Conservation (phyloP, 2,329 filamentous ascomycete genomes). For the Alternaria sp. region DNA sequence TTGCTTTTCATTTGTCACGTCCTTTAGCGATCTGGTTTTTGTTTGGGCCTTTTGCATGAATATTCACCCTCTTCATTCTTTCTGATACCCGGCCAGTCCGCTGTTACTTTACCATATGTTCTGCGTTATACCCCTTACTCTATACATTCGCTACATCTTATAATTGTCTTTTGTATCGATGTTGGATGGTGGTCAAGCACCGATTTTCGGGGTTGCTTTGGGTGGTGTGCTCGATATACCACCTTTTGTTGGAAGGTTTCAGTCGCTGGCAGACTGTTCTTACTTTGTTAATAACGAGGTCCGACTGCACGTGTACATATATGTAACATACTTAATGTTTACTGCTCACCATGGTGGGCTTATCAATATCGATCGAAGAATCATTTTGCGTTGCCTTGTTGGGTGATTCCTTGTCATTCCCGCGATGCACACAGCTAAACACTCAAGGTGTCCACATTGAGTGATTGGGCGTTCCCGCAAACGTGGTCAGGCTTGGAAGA, state of each 20-base stretch:
- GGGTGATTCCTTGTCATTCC: neutral
- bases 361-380: neutral
- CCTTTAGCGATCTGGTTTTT: constrained; percentile 18
- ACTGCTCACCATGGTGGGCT: constrained; percentile 7
- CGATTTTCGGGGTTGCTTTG: neutral
- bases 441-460: neutral
- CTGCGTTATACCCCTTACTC: constrained; percentile 13
- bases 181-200: neutral
- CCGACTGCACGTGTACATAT: constrained; percentile 26
- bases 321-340: constrained; percentile 27
- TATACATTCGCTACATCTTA: constrained; percentile 12
- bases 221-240: constrained; percentile 16
- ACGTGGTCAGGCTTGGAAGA: neutral
- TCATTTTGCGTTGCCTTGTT: neutral
- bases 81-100: constrained; percentile 35
- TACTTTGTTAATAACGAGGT: constrained; percentile 21
- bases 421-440: too few species aligned
- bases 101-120: constrained; percentile 12
- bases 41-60: constrained; percentile 17
- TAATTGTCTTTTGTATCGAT: constrained; percentile 17
- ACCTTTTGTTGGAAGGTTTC: constrained; percentile 10
- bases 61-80: constrained; percentile 19
- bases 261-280: constrained; percentile 14
- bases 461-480: too few species aligned
- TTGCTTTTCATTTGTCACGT: constrained; percentile 5